Base-by-base conservation (phyloP, 148 eudicot species). In the Amaranthus palmeri region DNA sequence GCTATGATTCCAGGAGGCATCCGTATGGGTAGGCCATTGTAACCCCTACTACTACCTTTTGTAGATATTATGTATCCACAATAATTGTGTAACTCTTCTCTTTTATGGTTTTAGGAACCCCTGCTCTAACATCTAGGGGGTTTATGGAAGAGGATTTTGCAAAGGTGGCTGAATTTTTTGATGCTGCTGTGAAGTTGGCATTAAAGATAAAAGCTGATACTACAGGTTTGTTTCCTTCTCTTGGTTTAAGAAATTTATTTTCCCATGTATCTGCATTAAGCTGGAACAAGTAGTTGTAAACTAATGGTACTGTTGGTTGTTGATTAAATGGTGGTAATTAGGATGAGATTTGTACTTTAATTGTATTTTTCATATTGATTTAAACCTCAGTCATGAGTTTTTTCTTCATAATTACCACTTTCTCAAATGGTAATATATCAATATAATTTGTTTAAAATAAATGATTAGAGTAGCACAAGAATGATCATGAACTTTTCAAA, bases 1-100 rank as follows among this genome's bases (percentile, higher is more conserved):
- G 98, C 98, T 77, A 89, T 95, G 97, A 92, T 95, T 76, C 98
- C 98, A 57, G 98, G 98, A 77, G 98, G 98, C 85, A 95, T 95
- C 75, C 85, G 98, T 71, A 95, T 95, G 98, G 98, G 98, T 95
- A 81, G 50, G 71, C 44, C 25, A 10, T 57, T 53, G 25, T 70
- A 68, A 54, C 64, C 54, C 25, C 8, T 36, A 1, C 5, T 43
- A 15, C 11, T 9, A 12, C 15, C 54, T 54, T 1, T 44, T 58
- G 14, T 46, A 5, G 45, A 25, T 18, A 25, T 48, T 59, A 41
- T 60, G 51, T 50, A 61, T 68, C 14, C 47, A 54, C 44, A 9
- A 41, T 65, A 45, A 44, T 50, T 42, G 7, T 46, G 7, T 11
- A 17, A 44, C 14, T 14, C 4, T 6, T 69, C 25, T 54, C 18